Evolutionary conservation across 176 grass and related monocot genomes (phyloP).

Genomic region (Themeda triandra): DNA sequence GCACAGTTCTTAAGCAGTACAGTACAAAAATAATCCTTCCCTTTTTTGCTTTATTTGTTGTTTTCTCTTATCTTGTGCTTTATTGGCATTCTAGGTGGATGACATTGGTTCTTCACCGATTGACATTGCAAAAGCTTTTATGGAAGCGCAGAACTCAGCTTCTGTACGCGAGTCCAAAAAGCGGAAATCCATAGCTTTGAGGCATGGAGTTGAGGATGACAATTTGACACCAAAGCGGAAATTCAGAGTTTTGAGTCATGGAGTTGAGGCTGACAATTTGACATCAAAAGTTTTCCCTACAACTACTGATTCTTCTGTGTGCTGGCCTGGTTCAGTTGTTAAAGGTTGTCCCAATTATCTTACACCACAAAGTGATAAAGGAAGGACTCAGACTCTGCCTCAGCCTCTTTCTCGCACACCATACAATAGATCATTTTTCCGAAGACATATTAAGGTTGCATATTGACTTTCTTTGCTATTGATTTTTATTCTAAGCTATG

Average conservation of each 20-base stretch:
- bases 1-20: neutral
- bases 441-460: slow-evolving; percentile 41
- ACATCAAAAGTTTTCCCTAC: slow-evolving; percentile 20
- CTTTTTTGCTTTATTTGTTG: slow-evolving; percentile 5
- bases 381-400: slow-evolving; percentile 17
- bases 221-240: slow-evolving; percentile 28
- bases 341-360: slow-evolving; percentile 31
- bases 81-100: slow-evolving; percentile 40
- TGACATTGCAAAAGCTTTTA: slow-evolving; percentile 77
- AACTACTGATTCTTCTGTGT: slow-evolving; percentile 32
- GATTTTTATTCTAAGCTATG: slow-evolving; percentile 21
- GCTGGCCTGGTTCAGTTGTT: slow-evolving; percentile 50
- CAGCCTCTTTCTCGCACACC: slow-evolving; percentile 24
- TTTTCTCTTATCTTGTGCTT: slow-evolving; percentile 20
- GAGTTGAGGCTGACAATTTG: slow-evolving; percentile 30
- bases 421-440: slow-evolving; percentile 47
- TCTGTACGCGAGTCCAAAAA: slow-evolving; percentile 37
- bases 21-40: neutral
- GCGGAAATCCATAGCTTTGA: slow-evolving; percentile 40
- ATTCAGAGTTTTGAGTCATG: slow-evolving; percentile 40
- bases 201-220: slow-evolving; percentile 35
- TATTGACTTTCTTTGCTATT: neutral
- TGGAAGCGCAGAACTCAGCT: slow-evolving; percentile 43
- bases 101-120: slow-evolving; percentile 50
- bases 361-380: slow-evolving; percentile 54